Evolutionary conservation across 2,329 filamentous ascomycete genomes (phyloP), one percentile per base, ranked within the genome.

Genomic region (Trichoderma gracile): DNA sequence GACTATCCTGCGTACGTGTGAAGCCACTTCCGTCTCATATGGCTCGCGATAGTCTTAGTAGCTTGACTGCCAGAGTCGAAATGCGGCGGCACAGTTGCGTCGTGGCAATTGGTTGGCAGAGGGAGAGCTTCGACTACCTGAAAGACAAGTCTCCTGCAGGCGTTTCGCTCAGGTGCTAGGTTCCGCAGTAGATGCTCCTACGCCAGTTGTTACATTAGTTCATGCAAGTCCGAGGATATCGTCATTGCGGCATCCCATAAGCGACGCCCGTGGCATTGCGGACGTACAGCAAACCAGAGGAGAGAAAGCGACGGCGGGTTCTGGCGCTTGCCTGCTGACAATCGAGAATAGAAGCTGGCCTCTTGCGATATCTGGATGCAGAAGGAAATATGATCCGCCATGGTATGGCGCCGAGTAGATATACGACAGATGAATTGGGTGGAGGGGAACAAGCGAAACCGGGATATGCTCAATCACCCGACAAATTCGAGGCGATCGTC

Each of bases 131-230:
- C n/a, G n/a, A n/a, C 46, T 52, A 52, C 57, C 33, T 50, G 42
- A 60, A 19, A 30, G 46, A 46, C 57, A 50, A 60, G 60, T 43
- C 52, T 63, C 52, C 42, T 63, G 60, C 60, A 65, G 50, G 38
- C 40, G 55, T 33, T 52, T 47, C 19, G 38, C 55, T 60, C 47
- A 47, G 55, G 43, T 46, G 25, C 60, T 63, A 43, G 50, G 50
- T 63, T 30, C 49, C 30, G 50, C 46, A 23, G 57, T 60, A 60
- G 45, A 23, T 60, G 30, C 30, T 30, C 7, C 30, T 9, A 60
- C 57, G 27, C 57, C 30, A 60, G 57, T 60, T 58, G 55, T 58
- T 60, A 60, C 57, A 49, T 63, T 63, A 63, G 52, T 63, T 63
- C 60, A 59, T 64, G 63, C 63, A 64, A 43, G 63, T 57, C 45